Evolutionary conservation across 1,139 yeast species (phyloP), one percentile per base, ranked within the genome.

Genomic region (Ashbya aceris): DNA sequence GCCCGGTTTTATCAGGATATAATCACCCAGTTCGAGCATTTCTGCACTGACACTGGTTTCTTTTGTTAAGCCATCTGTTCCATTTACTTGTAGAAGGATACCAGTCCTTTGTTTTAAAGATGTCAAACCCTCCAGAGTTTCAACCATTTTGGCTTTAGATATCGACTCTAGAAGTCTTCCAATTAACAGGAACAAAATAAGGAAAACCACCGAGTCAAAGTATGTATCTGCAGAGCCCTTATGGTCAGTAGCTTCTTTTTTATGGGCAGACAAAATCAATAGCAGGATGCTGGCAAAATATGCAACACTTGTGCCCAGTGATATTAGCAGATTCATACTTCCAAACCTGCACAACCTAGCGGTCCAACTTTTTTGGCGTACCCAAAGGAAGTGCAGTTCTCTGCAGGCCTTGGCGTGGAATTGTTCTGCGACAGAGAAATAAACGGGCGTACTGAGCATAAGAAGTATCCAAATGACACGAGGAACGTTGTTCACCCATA

Each of bases 161-260:
- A 71, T 68, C 34, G 81, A 70, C 56, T 83, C 93, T 40, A 83
- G 66, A 33, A 79, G 64, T 39, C 86, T 70, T 2, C 93, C 93
- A 49, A 81, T 75, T 40, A 83, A 67, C 44, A 83, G 63, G 59
- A 83, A 83, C 53, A 83, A 76, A 0, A 87, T 74, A 49, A 83
- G 66, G 53, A 83, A 83, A 2, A 83, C 86, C 31, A 82, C 91
- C 1, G 89, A 78, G 55, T 83, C 93, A 58, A 83, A 83, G 53
- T 80, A 83, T 0, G 85, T 77, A 1, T 83, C 77, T 23, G 77
- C 71, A 43, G 71, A 71, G 0, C 79, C 84, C 35, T 29, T 36
- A n/a, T 30, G 38, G 7, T 39, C 38, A 26, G 46, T 27, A 10
- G 45, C 45, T 42, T 48, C 54, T 5, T 58, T 45, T 23, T 69